phyloP scores from a whole-genome alignment of 2,329 filamentous ascomycete species.

The Leptographium galeiforme region DNA sequence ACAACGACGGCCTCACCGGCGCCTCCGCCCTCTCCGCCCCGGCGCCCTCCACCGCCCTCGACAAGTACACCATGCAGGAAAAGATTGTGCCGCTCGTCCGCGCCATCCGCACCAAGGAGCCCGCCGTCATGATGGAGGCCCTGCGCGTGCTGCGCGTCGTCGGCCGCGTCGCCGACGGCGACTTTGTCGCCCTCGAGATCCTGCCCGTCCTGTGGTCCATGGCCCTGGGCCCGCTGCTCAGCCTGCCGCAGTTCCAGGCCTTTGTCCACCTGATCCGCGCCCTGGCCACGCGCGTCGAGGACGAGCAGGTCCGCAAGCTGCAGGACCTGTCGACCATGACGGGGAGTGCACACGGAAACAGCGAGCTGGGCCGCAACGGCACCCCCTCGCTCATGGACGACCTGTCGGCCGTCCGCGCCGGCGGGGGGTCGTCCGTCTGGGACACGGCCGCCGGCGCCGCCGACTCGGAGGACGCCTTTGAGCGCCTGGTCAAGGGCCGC shows the following conservation, averaged over 20 bases:
- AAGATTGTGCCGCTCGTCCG: slow-evolving; percentile 86
- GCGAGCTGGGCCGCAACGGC: slow-evolving; percentile 32
- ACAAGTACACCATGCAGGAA: slow-evolving; percentile 97
- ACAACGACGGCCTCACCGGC: slow-evolving; percentile 49
- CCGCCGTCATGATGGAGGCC: slow-evolving; percentile 91
- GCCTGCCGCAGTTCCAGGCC: slow-evolving; percentile 73
- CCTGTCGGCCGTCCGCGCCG: slow-evolving; percentile 55
- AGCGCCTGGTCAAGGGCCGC: slow-evolving; percentile 71
- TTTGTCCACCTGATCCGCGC: slow-evolving; percentile 84
- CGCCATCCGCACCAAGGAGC: slow-evolving; percentile 94
- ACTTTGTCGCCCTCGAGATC: slow-evolving; percentile 85
- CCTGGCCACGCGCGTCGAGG: slow-evolving; percentile 68
- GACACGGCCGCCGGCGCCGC: slow-evolving; percentile 29
- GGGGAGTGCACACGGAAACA: slow-evolving; percentile 23
- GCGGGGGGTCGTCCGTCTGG: slow-evolving; percentile 16
- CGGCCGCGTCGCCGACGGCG: slow-evolving; percentile 67
- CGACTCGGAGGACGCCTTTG: slow-evolving; percentile 62
- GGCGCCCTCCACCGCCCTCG: slow-evolving; percentile 64
- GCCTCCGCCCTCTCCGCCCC: slow-evolving; percentile 27
- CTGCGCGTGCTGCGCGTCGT: slow-evolving; percentile 75
- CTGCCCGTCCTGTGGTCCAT: slow-evolving; percentile 85
- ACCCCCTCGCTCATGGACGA: slow-evolving; percentile 38
- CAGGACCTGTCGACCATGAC: slow-evolving; percentile 48
- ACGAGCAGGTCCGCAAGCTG: slow-evolving; percentile 77
- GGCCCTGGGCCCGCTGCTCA: slow-evolving; percentile 76